phyloP scores from a whole-genome alignment of 148 eudicot species.

The Gaultheria prostrata region DNA sequence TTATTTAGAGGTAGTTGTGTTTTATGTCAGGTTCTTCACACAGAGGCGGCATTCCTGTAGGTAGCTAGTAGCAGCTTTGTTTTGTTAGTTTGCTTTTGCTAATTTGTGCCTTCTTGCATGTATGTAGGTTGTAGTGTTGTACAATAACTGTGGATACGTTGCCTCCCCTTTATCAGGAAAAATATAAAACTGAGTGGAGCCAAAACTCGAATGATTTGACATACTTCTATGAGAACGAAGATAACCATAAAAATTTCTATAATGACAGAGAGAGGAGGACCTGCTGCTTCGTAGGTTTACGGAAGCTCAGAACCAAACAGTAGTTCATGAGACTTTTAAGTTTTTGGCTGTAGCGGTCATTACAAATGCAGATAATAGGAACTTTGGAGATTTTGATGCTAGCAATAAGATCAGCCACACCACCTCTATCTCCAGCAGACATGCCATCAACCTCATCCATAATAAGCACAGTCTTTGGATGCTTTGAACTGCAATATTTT shows the following conservation, averaged over 20 bases:
- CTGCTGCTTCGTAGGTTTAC: slow-evolving; percentile 99
- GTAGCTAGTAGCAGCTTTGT: background rate
- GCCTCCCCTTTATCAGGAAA: background rate
- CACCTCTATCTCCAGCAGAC: slow-evolving; percentile 99
- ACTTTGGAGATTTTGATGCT: slow-evolving; percentile 91
- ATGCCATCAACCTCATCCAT: slow-evolving; percentile 99
- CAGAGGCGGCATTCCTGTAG: background rate
- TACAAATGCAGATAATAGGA: slow-evolving; percentile 95
- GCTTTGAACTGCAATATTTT: slow-evolving; percentile 53
- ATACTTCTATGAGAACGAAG: background rate
- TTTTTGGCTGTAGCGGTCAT: slow-evolving; percentile 94
- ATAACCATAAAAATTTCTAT: background rate
- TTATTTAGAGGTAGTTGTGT: background rate
- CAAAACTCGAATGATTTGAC: slow-evolving; percentile 4
- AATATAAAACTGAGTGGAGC: background rate
- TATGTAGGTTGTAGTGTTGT: background rate
- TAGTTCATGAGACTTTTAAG: slow-evolving; percentile 80
- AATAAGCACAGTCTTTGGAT: slow-evolving; percentile 71
- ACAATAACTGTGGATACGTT: background rate
- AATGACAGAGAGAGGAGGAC: slow-evolving; percentile 27
- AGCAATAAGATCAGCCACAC: slow-evolving; percentile 89
- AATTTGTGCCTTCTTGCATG: background rate
- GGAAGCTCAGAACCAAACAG: slow-evolving; percentile 60
- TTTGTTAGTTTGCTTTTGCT: background rate
- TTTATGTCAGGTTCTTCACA: background rate